Conservation (phyloP, 805 yeast species). For the Cephaloascus albidus region DNA sequence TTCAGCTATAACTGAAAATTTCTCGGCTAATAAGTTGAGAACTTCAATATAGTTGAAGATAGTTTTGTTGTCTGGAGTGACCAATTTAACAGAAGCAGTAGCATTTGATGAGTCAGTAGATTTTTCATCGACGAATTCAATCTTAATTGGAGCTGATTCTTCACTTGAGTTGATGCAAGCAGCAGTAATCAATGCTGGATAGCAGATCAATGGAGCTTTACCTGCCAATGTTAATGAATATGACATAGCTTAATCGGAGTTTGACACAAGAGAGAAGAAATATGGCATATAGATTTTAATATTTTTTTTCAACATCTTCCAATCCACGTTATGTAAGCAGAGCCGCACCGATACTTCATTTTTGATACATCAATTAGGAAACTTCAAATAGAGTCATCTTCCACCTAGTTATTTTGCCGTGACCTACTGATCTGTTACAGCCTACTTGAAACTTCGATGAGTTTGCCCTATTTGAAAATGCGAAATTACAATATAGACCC, state of each 20-base stretch:
- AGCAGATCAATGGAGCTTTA: slow-evolving; percentile 79
- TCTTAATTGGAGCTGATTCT: slow-evolving; percentile 39
- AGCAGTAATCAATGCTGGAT: slow-evolving; percentile 70
- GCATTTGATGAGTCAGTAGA: slow-evolving; percentile 32
- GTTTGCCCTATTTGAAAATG: no score
- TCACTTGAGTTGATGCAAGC: slow-evolving; percentile 51
- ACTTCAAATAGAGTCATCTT: no score
- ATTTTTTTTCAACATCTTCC: no score
- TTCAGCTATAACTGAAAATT: slow-evolving; percentile 37
- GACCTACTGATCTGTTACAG: no score
- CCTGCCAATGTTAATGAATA: slow-evolving; percentile 62
- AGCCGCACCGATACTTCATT: no score
- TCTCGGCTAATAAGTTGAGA: slow-evolving; percentile 39
- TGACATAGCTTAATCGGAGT: slow-evolving; percentile 19
- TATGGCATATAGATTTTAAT: no score
- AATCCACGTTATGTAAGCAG: no score
- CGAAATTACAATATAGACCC: no score
- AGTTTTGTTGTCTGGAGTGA: slow-evolving; percentile 31
- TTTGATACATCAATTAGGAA: no score
- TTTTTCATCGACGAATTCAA: slow-evolving; percentile 69
- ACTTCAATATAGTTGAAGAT: slow-evolving; percentile 31
- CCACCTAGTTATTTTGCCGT: no score
- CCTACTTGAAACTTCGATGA: no score
- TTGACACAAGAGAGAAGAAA: neutral
- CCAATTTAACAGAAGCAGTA: slow-evolving; percentile 32